phyloP scores from a whole-genome alignment of 139 green algal species.

The Chlamydomonas urium region DNA sequence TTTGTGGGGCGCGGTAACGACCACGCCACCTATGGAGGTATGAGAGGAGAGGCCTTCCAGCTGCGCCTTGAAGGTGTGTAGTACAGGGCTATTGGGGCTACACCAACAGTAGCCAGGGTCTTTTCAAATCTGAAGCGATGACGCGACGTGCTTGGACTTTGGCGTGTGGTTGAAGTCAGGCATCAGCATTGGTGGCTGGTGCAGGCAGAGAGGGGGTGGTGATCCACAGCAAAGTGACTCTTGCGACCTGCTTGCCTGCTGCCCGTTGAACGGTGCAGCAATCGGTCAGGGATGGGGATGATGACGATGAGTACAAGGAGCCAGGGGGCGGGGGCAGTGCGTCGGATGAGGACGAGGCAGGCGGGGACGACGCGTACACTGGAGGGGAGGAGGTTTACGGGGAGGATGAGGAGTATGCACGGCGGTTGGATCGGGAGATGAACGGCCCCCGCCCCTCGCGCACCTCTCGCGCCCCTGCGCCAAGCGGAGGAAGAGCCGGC shows the following conservation, averaged over 20 bases:
- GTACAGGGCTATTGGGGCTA: background rate
- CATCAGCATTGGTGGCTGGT: background rate
- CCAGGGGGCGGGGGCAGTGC: background rate
- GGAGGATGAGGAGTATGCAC: conserved; percentile 33
- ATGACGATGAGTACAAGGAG: background rate
- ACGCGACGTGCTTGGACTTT: too few species aligned
- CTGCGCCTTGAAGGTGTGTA: too few species aligned
- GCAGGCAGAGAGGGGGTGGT: background rate
- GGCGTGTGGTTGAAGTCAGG: too few species aligned
- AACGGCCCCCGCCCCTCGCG: conserved; percentile 33
- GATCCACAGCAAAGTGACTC: background rate
- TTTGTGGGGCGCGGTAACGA: background rate
- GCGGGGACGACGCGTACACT: conserved; percentile 1
- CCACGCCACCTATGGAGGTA: too few species aligned
- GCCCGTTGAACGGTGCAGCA: background rate
- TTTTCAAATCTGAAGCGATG: too few species aligned
- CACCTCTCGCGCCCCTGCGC: background rate
- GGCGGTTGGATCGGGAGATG: conserved; percentile 32
- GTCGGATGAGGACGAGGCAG: conserved; percentile 10
- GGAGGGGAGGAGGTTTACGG: conserved; percentile 21
- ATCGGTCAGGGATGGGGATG: background rate
- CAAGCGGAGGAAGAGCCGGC: background rate
- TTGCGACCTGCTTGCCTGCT: background rate
- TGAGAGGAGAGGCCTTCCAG: too few species aligned
- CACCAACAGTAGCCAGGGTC: too few species aligned